phyloP scores from a whole-genome alignment of 257 asterid genomes.

The Solanum sejunctum region DNA sequence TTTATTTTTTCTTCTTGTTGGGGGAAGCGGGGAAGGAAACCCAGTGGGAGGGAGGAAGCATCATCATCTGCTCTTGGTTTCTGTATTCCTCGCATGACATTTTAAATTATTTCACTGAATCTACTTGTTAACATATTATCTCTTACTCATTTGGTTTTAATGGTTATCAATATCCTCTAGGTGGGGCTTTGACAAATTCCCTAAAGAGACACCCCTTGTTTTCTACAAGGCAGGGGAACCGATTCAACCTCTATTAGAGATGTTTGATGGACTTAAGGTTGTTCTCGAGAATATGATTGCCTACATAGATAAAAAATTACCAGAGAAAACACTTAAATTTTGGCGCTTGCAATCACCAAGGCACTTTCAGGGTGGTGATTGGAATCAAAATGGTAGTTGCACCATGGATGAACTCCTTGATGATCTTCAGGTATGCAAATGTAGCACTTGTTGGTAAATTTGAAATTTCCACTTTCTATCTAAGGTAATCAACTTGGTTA shows the following conservation, averaged over 20 bases:
- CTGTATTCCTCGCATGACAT: neutral
- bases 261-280: slow-evolving; percentile 52
- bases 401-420: slow-evolving; percentile 59
- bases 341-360: slow-evolving; percentile 97
- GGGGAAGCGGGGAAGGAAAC: neutral
- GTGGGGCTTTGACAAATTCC: slow-evolving; percentile 94
- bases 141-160: neutral
- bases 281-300: slow-evolving; percentile 65
- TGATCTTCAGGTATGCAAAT: slow-evolving; percentile 47
- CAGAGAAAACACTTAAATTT: slow-evolving; percentile 45
- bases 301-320: slow-evolving; percentile 49
- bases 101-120: neutral
- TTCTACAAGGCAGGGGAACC: slow-evolving; percentile 72
- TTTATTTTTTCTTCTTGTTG: neutral
- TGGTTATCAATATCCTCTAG: slow-evolving; percentile 22
- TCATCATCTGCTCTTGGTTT: neutral
- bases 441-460: neutral
- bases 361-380: slow-evolving; percentile 91
- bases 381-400: slow-evolving; percentile 98
- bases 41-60: neutral
- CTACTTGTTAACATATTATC: neutral
- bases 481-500: neutral
- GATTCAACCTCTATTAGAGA: slow-evolving; percentile 54
- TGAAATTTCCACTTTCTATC: neutral
- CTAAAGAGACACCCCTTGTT: slow-evolving; percentile 72